Conservation (phyloP, 2,329 filamentous ascomycete genomes). For the Colletotrichum scovillei region DNA sequence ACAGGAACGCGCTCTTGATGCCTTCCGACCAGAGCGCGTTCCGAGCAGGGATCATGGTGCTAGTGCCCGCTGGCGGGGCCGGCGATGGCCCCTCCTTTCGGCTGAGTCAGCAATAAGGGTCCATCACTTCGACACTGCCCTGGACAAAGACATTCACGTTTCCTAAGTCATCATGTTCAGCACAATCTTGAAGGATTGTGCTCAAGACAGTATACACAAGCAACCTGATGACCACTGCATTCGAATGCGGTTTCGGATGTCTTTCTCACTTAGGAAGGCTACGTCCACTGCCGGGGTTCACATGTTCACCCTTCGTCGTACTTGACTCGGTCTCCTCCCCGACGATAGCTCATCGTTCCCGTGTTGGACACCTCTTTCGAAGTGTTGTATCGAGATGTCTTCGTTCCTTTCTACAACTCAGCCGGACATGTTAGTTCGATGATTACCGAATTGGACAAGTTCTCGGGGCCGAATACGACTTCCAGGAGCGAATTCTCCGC, state of each 20-base stretch:
- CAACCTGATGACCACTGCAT: conserved; percentile 11
- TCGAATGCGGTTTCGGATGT: background rate
- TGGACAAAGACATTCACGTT: background rate
- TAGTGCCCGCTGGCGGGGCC: background rate
- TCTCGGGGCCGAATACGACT: background rate
- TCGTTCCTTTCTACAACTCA: background rate
- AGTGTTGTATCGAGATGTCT: background rate
- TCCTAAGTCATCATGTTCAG: background rate
- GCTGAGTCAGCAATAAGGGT: background rate
- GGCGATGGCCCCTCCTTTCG: background rate
- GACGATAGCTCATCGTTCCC: background rate
- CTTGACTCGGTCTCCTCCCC: background rate
- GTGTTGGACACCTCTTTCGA: background rate
- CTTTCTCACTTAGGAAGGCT: background rate
- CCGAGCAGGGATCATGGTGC: background rate
- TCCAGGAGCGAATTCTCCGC: background rate
- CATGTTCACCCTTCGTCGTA: background rate
- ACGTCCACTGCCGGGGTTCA: background rate
- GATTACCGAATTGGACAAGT: background rate
- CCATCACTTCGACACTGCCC: too few relatives aligned
- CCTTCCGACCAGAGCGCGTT: background rate
- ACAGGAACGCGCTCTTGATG: background rate
- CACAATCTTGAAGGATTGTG: background rate
- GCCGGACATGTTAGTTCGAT: background rate
- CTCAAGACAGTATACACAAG: conserved; percentile 3